Conservation (phyloP, 2,329 filamentous ascomycete genomes). For the Aspergillus sp. region DNA sequence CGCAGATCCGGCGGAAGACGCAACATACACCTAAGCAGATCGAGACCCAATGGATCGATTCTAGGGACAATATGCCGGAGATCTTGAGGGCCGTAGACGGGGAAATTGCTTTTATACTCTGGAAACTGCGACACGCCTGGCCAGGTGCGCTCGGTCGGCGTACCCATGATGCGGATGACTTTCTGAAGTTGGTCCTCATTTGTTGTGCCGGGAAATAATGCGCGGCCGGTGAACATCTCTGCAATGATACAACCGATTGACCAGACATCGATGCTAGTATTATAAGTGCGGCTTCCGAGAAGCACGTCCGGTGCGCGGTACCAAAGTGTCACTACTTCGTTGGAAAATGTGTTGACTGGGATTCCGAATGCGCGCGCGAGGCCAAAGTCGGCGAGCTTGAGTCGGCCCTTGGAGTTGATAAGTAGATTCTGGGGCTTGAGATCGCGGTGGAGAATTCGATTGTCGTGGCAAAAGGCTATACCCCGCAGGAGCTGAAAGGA, state of each 20-base stretch:
- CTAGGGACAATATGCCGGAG: conserved; percentile 78
- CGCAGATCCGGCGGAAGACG: conserved; percentile 85
- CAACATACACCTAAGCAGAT: conserved; percentile 81
- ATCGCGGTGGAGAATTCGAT: conserved; percentile 90
- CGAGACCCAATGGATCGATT: conserved; percentile 79
- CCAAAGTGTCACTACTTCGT: conserved; percentile 95
- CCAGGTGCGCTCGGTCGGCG: conserved; percentile 89
- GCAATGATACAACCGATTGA: conserved; percentile 98
- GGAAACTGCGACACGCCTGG: conserved; percentile 87
- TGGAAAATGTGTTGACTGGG: conserved; percentile 97
- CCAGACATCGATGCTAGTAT: conserved; percentile 99
- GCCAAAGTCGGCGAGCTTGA: conserved; percentile 94
- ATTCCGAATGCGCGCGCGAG: conserved; percentile 93
- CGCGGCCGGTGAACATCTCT: conserved; percentile 93
- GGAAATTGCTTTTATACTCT: conserved; percentile 90
- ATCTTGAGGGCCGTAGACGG: conserved; percentile 86
- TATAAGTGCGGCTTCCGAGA: conserved; percentile 87
- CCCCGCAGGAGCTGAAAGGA: conserved; percentile 95
- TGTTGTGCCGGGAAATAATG: conserved; percentile 89
- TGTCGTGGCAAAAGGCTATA: conserved; percentile 96
- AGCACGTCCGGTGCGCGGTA: conserved; percentile 93
- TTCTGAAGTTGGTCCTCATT: conserved; percentile 94
- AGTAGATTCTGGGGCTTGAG: conserved; percentile 95
- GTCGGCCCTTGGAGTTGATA: conserved; percentile 82
- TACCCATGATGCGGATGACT: conserved; percentile 96